A percentile compares a stretch with the other conserved stretches of the same genome.
Conservation (phyloP, 495 filamentous ascomycete species). For the Penicillium riverlandense region DNA sequence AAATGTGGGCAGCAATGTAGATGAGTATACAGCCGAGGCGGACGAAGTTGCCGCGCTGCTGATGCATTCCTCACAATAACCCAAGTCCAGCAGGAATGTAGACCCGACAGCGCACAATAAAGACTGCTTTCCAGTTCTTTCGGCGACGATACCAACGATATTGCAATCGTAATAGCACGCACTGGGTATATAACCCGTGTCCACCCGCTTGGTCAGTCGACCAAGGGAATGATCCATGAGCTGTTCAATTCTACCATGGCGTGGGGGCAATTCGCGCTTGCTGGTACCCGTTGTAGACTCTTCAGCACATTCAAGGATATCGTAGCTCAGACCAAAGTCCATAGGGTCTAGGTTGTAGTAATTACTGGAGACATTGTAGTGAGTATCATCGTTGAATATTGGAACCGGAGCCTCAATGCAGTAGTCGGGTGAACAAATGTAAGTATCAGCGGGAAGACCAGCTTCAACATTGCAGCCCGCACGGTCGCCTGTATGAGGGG, state of each 20-base stretch:
- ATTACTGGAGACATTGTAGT: constrained; percentile 39
- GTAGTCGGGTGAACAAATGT: constrained; percentile 45
- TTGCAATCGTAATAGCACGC: constrained; percentile 51
- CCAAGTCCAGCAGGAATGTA: constrained; percentile 27
- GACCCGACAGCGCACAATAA: constrained; percentile 37
- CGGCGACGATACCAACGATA: constrained; percentile 37
- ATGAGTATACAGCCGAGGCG: constrained; percentile 1
- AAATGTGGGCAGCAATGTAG: constrained; percentile 9
- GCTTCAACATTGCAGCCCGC: constrained; percentile 46
- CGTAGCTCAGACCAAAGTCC: constrained; percentile 54
- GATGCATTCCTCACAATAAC: constrained; percentile 28
- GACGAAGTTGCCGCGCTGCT: background rate
- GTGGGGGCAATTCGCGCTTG: constrained; percentile 1
- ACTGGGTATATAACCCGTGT: constrained; percentile 18
- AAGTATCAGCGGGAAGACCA: constrained; percentile 44
- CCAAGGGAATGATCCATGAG: background rate
- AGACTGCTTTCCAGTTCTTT: constrained; percentile 36
- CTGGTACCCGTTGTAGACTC: background rate
- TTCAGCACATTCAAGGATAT: constrained; percentile 41
- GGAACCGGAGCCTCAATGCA: constrained; percentile 43
- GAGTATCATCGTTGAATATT: constrained; percentile 22
- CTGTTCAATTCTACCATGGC: background rate
- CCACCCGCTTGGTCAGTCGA: constrained; percentile 2
- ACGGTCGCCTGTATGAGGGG: constrained; percentile 17
- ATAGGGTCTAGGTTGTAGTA: constrained; percentile 61